These are phyloP conservation scores for Theileria parva DNA, from an alignment of 169 alveolate species.

Conservation along the genomic window DNA sequence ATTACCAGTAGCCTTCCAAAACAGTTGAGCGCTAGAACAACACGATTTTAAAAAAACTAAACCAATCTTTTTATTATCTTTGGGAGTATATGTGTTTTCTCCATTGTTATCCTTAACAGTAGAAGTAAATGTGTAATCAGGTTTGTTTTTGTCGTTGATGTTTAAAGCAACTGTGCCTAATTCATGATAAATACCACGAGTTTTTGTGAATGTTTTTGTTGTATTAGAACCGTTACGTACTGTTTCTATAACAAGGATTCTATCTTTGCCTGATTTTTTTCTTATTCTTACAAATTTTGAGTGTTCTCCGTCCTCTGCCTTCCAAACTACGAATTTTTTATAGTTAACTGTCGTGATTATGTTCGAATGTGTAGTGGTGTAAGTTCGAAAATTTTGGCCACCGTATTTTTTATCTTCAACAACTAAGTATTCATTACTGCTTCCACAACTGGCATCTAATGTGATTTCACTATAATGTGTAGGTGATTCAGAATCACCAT, in stretches of 20 bases:
- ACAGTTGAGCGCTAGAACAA: background rate
- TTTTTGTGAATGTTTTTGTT: background rate
- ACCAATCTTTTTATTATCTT: background rate
- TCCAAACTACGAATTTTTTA: background rate
- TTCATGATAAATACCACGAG: background rate
- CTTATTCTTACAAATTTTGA: background rate
- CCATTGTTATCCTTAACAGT: background rate
- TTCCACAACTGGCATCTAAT: background rate
- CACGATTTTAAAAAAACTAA: background rate
- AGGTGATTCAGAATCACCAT: background rate
- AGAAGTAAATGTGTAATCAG: background rate
- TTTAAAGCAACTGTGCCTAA: background rate
- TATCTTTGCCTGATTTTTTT: background rate
- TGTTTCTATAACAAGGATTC: background rate
- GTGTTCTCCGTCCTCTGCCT: background rate
- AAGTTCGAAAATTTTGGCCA: background rate
- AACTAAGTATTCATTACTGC: background rate
- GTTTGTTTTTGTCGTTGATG: background rate
- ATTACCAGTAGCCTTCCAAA: background rate
- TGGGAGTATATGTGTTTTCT: background rate
- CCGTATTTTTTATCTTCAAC: background rate
- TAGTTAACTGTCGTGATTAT: background rate
- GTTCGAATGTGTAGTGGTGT: background rate
- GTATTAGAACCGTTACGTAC: background rate
- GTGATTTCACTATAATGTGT: background rate